These are phyloP conservation scores for Boletus rubropictus DNA, from an alignment of 768 basidiomycete species.

Conservation along the genomic window DNA sequence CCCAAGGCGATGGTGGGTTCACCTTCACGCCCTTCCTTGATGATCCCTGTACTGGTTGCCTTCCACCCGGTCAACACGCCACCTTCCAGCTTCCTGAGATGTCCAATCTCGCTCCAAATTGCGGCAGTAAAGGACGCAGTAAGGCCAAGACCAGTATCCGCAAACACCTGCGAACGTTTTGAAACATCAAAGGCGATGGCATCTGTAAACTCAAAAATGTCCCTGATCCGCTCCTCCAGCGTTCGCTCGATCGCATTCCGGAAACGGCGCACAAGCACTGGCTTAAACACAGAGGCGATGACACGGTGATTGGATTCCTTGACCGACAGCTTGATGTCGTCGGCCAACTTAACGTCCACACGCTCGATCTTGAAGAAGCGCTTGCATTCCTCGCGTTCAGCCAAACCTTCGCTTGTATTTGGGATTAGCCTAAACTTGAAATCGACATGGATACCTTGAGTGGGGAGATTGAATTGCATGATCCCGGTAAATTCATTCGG, in stretches of 20 bases:
- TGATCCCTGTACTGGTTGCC: conserved; percentile 59
- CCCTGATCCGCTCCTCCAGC: conserved; percentile 50
- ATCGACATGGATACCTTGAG: conserved; percentile 64
- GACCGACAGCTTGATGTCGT: conserved; percentile 51
- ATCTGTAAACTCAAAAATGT: conserved; percentile 48
- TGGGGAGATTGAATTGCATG: conserved; percentile 55
- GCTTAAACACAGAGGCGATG: conserved; percentile 56
- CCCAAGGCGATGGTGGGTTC: conserved; percentile 54
- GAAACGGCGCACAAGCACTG: conserved; percentile 51
- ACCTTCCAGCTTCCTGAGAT: conserved; percentile 37
- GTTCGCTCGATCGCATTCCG: conserved; percentile 56
- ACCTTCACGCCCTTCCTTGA: conserved; percentile 42
- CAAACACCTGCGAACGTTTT: conserved; percentile 56
- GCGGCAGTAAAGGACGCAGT: conserved; percentile 51
- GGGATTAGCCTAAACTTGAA: conserved; percentile 62
- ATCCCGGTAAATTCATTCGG: conserved; percentile 59
- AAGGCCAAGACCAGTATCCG: conserved; percentile 51
- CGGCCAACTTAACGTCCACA: conserved; percentile 48
- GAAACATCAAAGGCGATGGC: conserved; percentile 54
- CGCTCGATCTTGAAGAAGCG: conserved; percentile 58
- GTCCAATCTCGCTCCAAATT: conserved; percentile 65
- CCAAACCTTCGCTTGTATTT: conserved; percentile 35
- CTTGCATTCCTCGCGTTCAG: conserved; percentile 40
- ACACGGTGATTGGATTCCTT: conserved; percentile 61
- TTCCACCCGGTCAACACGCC: conserved; percentile 39